Percentiles rank a stretch among this genome's conserved stretches.
phyloP scores from a whole-genome alignment of 805 yeast genomes.

The Kockiozyma suomiensis region DNA sequence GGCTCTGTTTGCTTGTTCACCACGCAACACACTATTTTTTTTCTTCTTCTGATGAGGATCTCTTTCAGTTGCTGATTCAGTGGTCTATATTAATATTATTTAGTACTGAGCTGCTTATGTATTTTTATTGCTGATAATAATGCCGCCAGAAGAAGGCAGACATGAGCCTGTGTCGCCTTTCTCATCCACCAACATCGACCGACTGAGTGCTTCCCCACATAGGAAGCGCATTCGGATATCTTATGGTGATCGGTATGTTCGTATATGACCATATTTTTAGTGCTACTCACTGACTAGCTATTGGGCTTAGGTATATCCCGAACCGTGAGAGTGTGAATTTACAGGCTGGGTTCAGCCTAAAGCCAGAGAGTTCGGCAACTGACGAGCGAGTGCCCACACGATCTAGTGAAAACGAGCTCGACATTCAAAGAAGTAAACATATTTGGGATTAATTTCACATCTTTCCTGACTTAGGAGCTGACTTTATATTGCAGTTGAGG shows the following conservation, averaged over 20 bases:
- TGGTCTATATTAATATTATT: not conserved
- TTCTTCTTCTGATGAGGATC: not conserved
- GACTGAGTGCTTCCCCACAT: slow-evolving; percentile 17
- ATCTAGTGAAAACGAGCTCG: slow-evolving; percentile 55
- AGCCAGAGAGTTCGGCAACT: slow-evolving; percentile 45
- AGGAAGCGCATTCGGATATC: slow-evolving; percentile 23
- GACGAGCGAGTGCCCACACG: slow-evolving; percentile 27
- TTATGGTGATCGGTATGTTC: slow-evolving; percentile 22
- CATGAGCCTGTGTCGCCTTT: slow-evolving; percentile 7
- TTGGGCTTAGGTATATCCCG: slow-evolving; percentile 67
- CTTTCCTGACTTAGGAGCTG: too few species aligned
- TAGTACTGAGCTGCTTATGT: not conserved
- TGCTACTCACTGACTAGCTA: too few species aligned
- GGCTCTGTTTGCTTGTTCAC: not conserved
- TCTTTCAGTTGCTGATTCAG: not conserved
- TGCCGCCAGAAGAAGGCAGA: slow-evolving; percentile 15
- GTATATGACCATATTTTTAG: not conserved
- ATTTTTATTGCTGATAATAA: not conserved
- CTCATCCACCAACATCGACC: not conserved
- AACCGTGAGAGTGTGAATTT: slow-evolving; percentile 81
- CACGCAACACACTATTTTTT: not conserved
- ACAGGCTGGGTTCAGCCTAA: slow-evolving; percentile 77
- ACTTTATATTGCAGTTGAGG: slow-evolving; percentile 52
- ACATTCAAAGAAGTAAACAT: slow-evolving; percentile 50
- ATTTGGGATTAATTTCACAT: too few species aligned